Conservation (phyloP, 129 eudicot species). For the Heracleum sosnowskyi region DNA sequence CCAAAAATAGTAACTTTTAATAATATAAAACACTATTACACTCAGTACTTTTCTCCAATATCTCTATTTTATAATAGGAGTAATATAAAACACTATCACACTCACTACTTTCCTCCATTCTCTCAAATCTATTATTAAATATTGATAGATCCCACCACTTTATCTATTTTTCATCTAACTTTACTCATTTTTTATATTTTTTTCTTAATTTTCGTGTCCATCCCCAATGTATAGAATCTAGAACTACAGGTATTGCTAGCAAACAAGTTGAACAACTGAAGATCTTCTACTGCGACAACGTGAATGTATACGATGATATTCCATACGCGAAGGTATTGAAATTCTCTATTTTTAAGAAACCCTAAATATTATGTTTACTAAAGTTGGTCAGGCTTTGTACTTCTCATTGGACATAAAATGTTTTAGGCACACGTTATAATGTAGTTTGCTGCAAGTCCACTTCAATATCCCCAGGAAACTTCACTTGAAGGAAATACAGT, state of each 20-base stretch:
- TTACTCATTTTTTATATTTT: too few species aligned
- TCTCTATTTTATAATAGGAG: too few species aligned
- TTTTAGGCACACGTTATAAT: conserved; percentile 65
- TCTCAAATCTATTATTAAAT: too few species aligned
- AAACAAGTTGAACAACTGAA: conserved; percentile 59
- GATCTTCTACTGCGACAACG: conserved; percentile 73
- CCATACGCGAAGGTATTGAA: conserved; percentile 59
- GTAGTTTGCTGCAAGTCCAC: conserved; percentile 88
- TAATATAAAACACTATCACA: too few species aligned
- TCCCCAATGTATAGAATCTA: too few species aligned
- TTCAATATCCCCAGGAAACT: conserved; percentile 49
- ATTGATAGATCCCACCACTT: too few species aligned
- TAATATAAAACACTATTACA: too few species aligned
- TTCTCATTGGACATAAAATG: conserved; percentile 17
- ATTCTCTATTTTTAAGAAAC: neutral
- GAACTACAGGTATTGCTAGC: conserved; percentile 42
- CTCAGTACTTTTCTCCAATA: too few species aligned
- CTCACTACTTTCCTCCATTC: too few species aligned
- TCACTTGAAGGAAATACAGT: conserved; percentile 31
- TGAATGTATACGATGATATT: conserved; percentile 75
- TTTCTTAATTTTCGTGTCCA: too few species aligned
- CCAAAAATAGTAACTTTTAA: too few species aligned
- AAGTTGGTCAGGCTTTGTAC: conserved; percentile 1
- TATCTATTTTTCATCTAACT: too few species aligned
- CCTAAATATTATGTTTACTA: neutral